These are phyloP conservation scores for Cladobotryum protrusum DNA, from an alignment of 2,329 filamentous ascomycete species.

Conservation along the genomic window DNA sequence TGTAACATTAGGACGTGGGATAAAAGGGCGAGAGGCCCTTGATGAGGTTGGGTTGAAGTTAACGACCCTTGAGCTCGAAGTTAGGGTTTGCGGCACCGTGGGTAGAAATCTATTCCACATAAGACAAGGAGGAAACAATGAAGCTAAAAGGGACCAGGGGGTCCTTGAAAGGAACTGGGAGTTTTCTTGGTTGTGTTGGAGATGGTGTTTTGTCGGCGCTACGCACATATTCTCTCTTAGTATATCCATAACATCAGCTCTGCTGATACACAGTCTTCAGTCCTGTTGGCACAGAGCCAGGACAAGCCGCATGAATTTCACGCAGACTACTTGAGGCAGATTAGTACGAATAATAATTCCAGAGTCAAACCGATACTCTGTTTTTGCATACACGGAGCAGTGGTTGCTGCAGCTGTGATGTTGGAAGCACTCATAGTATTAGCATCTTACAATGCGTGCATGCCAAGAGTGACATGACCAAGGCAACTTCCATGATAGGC, in stretches of 20 bases:
- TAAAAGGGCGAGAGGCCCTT: background rate
- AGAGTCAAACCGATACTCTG: background rate
- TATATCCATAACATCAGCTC: background rate
- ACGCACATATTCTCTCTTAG: conserved; percentile 1
- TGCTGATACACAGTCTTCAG: background rate
- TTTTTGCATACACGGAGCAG: background rate
- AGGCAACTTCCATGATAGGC: too few relatives aligned
- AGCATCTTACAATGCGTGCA: too few relatives aligned
- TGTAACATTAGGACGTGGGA: background rate
- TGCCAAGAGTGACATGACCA: too few relatives aligned
- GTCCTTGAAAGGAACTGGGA: background rate
- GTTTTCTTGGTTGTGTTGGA: background rate
- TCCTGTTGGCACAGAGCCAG: background rate
- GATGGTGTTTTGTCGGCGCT: background rate
- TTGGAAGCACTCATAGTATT: too few relatives aligned
- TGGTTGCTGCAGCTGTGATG: too few relatives aligned
- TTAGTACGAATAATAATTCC: background rate
- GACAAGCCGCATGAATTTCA: background rate
- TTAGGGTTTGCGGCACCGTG: background rate
- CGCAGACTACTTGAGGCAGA: background rate
- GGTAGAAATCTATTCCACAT: too few relatives aligned
- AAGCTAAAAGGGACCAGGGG: background rate
- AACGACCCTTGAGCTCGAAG: background rate
- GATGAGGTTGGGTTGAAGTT: background rate
- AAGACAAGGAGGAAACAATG: too few relatives aligned